Percentiles rank a stretch among this genome's conserved stretches.
Evolutionary conservation across 371 early-diverging fungal genomes (phyloP).

Genomic region (Actinomortierella ambigua): DNA sequence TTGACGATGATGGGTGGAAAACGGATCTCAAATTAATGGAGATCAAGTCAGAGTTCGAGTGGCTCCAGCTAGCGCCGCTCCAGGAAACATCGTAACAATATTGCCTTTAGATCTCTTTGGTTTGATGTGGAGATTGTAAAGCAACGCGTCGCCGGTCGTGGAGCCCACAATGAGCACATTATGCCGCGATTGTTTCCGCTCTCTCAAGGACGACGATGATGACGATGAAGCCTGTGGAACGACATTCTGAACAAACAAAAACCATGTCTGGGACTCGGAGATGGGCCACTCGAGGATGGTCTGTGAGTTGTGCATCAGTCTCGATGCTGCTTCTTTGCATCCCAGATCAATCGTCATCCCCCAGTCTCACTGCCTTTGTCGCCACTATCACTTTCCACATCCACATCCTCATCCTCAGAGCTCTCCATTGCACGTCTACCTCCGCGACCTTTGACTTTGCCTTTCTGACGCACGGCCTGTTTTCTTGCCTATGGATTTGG

Average conservation of each 20-base stretch:
- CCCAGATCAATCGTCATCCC: conserved; percentile 46
- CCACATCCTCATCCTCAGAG: neutral
- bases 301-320: conserved; percentile 33
- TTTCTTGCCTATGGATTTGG: conserved; percentile 20
- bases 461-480: neutral
- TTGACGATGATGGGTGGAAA: no score
- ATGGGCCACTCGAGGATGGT: conserved; percentile 42
- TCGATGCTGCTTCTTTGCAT: conserved; percentile 27
- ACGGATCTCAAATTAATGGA: no score
- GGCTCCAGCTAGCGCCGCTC: no score
- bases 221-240: neutral
- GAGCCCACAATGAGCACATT: conserved; percentile 32
- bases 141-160: conserved; percentile 18
- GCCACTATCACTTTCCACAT: neutral
- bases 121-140: conserved; percentile 25
- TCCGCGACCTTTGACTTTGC: conserved; percentile 48
- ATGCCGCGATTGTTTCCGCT: conserved; percentile 8
- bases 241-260: conserved; percentile 32
- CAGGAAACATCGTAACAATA: no score
- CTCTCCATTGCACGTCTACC: conserved; percentile 77
- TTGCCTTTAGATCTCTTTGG: conserved; percentile 26
- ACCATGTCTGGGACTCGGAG: conserved; percentile 35
- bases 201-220: no score
- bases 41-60: no score
- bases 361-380: conserved; percentile 15